Evolutionary conservation across 169 alveolate species (phyloP).

Genomic region (Pseudocohnilembus persalinus): DNA sequence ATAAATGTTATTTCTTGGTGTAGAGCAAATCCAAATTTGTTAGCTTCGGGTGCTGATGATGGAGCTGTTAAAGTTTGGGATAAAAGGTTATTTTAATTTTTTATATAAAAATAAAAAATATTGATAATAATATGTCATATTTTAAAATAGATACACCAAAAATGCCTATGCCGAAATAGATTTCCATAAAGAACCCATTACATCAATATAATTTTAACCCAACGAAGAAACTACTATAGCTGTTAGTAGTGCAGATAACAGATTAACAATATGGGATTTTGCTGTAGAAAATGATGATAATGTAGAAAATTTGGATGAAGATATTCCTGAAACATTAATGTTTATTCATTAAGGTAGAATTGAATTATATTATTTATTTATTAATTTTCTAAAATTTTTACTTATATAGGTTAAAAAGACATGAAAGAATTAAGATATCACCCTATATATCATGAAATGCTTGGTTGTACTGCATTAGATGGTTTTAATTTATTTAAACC

Average conservation of each 20-base stretch:
- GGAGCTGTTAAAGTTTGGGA: slow-evolving; percentile 85
- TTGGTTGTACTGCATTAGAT: slow-evolving; percentile 74
- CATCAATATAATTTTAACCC: slow-evolving; percentile 77
- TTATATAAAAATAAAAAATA: slow-evolving; percentile 23
- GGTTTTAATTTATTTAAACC: slow-evolving; percentile 81
- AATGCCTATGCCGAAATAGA: slow-evolving; percentile 70
- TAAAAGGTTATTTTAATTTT: background rate
- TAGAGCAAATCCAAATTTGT: slow-evolving; percentile 53
- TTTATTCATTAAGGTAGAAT: slow-evolving; percentile 74
- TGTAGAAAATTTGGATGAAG: slow-evolving; percentile 53
- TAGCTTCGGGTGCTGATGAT: slow-evolving; percentile 87
- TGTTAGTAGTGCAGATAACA: slow-evolving; percentile 77
- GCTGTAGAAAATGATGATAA: slow-evolving; percentile 79
- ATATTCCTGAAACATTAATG: slow-evolving; percentile 80
- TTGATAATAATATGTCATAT: background rate
- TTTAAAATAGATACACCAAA: slow-evolving; percentile 33
- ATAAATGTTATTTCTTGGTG: slow-evolving; percentile 85
- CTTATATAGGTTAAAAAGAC: slow-evolving; percentile 50
- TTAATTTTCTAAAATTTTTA: background rate
- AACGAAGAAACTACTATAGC: slow-evolving; percentile 77
- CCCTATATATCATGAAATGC: slow-evolving; percentile 71
- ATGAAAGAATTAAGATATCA: slow-evolving; percentile 81
- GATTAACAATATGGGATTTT: slow-evolving; percentile 83
- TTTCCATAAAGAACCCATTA: slow-evolving; percentile 81
- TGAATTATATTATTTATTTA: background rate